A percentile compares a stretch with the other conserved stretches of the same genome.
phyloP scores from a whole-genome alignment of 2,329 filamentous ascomycete species.

The Phialophora expanda region DNA sequence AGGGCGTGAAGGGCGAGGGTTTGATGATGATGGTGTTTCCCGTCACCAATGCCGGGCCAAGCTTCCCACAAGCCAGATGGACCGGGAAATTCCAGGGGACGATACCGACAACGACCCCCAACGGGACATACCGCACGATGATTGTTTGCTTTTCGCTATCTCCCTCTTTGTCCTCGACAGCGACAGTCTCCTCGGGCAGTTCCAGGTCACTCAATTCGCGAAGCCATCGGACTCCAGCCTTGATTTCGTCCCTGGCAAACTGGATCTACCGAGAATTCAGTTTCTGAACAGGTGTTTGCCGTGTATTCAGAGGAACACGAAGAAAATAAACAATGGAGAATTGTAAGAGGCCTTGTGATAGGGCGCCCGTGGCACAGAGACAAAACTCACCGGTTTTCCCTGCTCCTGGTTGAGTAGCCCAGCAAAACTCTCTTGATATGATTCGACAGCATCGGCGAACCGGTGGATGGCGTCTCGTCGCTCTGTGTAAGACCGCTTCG shows the following conservation, averaged over 20 bases:
- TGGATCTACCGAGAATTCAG: conserved; percentile 22
- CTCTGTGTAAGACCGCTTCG: conserved; percentile 44
- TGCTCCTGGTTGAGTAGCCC: conserved; percentile 51
- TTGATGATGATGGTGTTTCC: conserved; percentile 64
- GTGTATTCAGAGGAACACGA: not conserved
- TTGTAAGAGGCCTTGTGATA: no score
- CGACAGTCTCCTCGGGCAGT: conserved; percentile 27
- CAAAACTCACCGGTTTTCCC: conserved; percentile 44
- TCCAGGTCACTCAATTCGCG: conserved; percentile 27
- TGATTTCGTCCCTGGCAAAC: conserved; percentile 32
- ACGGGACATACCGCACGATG: conserved; percentile 45
- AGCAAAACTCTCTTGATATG: conserved; percentile 45
- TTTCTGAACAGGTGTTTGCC: not conserved
- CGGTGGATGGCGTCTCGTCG: conserved; percentile 44
- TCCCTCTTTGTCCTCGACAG: conserved; percentile 16
- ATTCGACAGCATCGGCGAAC: conserved; percentile 46
- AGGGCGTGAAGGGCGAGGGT: conserved; percentile 62
- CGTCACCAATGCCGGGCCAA: conserved; percentile 56
- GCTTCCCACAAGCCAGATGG: conserved; percentile 56
- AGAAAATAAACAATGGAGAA: no score
- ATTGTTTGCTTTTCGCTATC: conserved; percentile 27
- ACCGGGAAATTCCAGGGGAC: conserved; percentile 64
- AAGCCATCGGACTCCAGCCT: conserved; percentile 31
- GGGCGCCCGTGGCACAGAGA: no score
- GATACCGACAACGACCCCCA: conserved; percentile 58